Evolutionary conservation across 179 eudicot genomes (phyloP).

Genomic region (Beta lomatogona): DNA sequence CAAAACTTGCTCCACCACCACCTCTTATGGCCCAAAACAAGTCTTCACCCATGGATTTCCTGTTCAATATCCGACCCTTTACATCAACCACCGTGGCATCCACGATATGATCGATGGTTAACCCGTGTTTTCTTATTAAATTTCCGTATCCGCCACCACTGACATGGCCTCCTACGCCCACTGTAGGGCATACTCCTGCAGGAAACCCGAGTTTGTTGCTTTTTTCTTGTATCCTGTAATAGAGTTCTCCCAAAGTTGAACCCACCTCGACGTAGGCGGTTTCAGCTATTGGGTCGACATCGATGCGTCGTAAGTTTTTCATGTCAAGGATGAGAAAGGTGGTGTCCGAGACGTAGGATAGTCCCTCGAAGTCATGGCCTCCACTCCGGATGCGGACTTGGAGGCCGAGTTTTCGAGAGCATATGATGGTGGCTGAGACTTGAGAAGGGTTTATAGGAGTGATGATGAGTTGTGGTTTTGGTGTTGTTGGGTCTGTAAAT

Average conservation of each 20-base stretch:
- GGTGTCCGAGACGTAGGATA: constrained; percentile 26
- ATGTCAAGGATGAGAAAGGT: constrained; percentile 34
- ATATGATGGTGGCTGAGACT: constrained; percentile 23
- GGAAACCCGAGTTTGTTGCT: constrained; percentile 36
- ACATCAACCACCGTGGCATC: constrained; percentile 45
- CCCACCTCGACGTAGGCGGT: constrained; percentile 43
- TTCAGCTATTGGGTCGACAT: constrained; percentile 17
- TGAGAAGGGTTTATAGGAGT: constrained; percentile 24
- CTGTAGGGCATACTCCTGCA: constrained; percentile 51
- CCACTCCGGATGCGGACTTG: constrained; percentile 33
- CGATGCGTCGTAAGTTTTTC: constrained; percentile 15
- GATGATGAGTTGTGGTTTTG: constrained; percentile 28
- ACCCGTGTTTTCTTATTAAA: constrained; percentile 45
- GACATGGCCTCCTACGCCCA: constrained; percentile 57
- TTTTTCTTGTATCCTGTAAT: constrained; percentile 35
- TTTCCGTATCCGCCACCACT: constrained; percentile 54
- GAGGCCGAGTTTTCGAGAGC: constrained; percentile 24
- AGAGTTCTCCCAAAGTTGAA: constrained; percentile 37
- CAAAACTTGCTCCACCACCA: constrained; percentile 39
- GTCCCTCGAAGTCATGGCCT: constrained; percentile 35
- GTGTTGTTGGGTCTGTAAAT: constrained; percentile 20
- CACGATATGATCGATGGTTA: constrained; percentile 39
- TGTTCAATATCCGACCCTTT: constrained; percentile 31
- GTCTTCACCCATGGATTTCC: constrained; percentile 32
- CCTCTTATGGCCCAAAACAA: constrained; percentile 40